Percentiles rank a stretch among this genome's conserved stretches.
These are phyloP conservation scores for Gossypium australe DNA, from an alignment of 345 rosid genomes.

Conservation along the genomic window DNA sequence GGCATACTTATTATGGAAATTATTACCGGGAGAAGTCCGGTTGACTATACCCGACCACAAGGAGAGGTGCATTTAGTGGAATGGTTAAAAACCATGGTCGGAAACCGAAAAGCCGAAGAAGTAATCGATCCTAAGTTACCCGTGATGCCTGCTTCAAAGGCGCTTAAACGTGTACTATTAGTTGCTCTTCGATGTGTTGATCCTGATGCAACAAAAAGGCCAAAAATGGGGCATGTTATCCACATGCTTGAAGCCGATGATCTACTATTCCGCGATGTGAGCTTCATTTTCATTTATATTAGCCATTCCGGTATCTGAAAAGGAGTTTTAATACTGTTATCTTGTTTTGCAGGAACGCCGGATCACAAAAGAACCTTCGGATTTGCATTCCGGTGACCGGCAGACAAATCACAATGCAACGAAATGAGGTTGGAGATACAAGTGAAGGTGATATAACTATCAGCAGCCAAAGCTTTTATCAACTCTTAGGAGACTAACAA, in stretches of 20 bases:
- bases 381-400: not conserved
- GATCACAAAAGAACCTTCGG: not conserved
- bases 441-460: not conserved
- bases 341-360: conserved; percentile 1
- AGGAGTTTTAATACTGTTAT: not conserved
- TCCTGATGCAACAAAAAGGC: not conserved
- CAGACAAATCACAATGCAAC: not conserved
- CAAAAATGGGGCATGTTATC: conserved; percentile 4
- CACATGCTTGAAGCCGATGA: not conserved
- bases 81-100: conserved; percentile 2
- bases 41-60: conserved; percentile 75
- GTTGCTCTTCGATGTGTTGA: not conserved
- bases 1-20: conserved; percentile 58
- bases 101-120: not conserved
- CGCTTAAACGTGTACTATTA: not conserved
- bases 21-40: conserved; percentile 51
- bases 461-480: no score
- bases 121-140: conserved; percentile 1
- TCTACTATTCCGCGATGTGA: not conserved
- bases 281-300: not conserved
- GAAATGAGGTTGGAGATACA: not conserved
- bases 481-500: not conserved
- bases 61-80: conserved; percentile 32
- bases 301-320: not conserved
- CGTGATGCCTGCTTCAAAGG: not conserved